Evolutionary conservation across 176 grass and related monocot genomes (phyloP), one percentile per base, ranked within the genome.

Genomic region (Oryza coarctata): DNA sequence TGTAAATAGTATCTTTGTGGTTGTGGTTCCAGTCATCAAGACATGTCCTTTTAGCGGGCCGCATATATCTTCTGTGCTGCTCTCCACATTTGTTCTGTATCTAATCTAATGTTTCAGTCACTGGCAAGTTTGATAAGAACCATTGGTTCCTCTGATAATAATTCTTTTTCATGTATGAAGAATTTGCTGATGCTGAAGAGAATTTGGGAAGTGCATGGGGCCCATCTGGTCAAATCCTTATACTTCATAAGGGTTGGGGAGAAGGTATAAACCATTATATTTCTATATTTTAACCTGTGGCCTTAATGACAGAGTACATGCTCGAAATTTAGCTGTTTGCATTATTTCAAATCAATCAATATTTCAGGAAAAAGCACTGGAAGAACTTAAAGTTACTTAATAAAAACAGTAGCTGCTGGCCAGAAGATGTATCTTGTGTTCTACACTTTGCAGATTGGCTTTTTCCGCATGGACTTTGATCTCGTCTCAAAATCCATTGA

Each of bases 371-470:
- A 94, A 86, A 12, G 92, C 92, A 33, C 49, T 91, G 45, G 89
- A 91, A 31, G 89, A 91, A 63, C 89, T 91, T 18, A 91, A 94
- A 89, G 58, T 87, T 76, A 92, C 80, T 20, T 90, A 94, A 89
- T 92, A 28, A 91, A 98, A 91, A 98, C 90, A 63, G 92, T 95
- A 71, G 95, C 95, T 15, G 88, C 95, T 49, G 95, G 92, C 70
- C 92, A 95, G 89, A 95, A 95, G 76, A 98, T 98, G 95, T 92
- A 95, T 52, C 90, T 98, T 55, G 95, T 98, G n/a, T 98, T 98
- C 41, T 81, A 98, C 76, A 94, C 95, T 26, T 61, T 98, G 38
- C 90, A 97, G 32, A 83, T 97, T 83, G 95, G 92, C 13, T 74
- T 94, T 80, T 97, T 97, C 88, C 83, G 93, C 57, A 95, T 98